phyloP scores from a whole-genome alignment of 2,329 filamentous ascomycete genomes.

The Beauveria medogensis region DNA sequence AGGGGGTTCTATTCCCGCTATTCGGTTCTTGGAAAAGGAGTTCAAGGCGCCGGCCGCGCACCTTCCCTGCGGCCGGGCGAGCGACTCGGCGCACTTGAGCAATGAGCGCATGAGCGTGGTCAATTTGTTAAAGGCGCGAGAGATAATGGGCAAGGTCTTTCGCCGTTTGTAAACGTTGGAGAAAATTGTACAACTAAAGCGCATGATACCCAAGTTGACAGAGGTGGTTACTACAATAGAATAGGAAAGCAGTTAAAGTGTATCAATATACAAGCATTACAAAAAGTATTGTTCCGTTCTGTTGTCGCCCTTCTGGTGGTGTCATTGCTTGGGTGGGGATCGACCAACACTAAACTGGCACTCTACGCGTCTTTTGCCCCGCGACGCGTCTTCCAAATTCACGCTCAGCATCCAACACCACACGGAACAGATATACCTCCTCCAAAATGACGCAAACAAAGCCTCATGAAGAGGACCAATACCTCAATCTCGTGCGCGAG shows the following conservation, averaged over 20 bases:
- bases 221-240: background rate
- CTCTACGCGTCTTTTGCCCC: constrained; percentile 8
- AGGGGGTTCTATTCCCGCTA: constrained; percentile 89
- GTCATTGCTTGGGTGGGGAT: background rate
- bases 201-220: constrained; percentile 1
- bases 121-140: constrained; percentile 84
- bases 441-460: constrained; percentile 8
- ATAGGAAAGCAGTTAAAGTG: background rate
- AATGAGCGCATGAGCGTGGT: constrained; percentile 85
- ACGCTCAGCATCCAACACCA: background rate
- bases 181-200: background rate
- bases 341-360: background rate
- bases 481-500: constrained; percentile 78
- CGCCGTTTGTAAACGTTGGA: constrained; percentile 41
- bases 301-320: background rate
- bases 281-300: background rate
- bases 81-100: constrained; percentile 86
- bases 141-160: constrained; percentile 87
- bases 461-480: constrained; percentile 83
- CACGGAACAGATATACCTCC: background rate
- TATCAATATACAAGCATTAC: background rate
- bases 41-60: constrained; percentile 87
- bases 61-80: constrained; percentile 88
- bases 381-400: constrained; percentile 9
- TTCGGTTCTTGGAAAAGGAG: constrained; percentile 89